Evolutionary conservation across 2,329 filamentous ascomycete species (phyloP).

Genomic region (Verticillium nonalfalfae): DNA sequence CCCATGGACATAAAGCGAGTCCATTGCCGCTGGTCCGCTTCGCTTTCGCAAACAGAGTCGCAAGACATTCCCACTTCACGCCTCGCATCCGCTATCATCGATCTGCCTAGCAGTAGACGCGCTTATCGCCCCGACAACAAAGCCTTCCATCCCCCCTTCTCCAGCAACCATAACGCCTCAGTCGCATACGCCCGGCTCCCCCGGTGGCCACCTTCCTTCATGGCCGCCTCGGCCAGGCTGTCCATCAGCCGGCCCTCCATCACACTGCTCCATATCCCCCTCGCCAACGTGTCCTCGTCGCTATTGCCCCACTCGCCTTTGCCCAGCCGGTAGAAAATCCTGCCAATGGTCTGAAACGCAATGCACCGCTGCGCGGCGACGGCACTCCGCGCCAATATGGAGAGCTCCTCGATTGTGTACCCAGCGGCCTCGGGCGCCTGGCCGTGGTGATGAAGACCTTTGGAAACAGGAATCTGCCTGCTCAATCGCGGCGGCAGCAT

Average conservation of each 20-base stretch:
- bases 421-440: constrained; percentile 89
- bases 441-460: constrained; percentile 89
- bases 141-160: constrained; percentile 65
- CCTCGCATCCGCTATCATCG: constrained; percentile 10
- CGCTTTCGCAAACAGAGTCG: not conserved
- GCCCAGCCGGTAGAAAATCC: constrained; percentile 78
- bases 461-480: constrained; percentile 65
- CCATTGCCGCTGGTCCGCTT: no score
- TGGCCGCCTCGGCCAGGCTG: constrained; percentile 70
- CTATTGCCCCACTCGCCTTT: constrained; percentile 61
- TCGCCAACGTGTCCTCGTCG: constrained; percentile 54
- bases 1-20: no score
- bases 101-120: constrained; percentile 46
- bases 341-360: constrained; percentile 83
- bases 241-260: constrained; percentile 73
- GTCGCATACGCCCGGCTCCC: constrained; percentile 80
- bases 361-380: constrained; percentile 86
- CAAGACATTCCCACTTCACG: not conserved
- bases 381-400: constrained; percentile 70
- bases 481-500: constrained; percentile 73
- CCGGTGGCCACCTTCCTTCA: constrained; percentile 62
- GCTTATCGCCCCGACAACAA: constrained; percentile 48
- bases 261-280: constrained; percentile 77
- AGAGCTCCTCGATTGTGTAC: constrained; percentile 85
- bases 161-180: constrained; percentile 81